Evolutionary conservation across 495 filamentous ascomycete genomes (phyloP), one percentile per base, ranked within the genome.

Genomic region (Neurospora africana): DNA sequence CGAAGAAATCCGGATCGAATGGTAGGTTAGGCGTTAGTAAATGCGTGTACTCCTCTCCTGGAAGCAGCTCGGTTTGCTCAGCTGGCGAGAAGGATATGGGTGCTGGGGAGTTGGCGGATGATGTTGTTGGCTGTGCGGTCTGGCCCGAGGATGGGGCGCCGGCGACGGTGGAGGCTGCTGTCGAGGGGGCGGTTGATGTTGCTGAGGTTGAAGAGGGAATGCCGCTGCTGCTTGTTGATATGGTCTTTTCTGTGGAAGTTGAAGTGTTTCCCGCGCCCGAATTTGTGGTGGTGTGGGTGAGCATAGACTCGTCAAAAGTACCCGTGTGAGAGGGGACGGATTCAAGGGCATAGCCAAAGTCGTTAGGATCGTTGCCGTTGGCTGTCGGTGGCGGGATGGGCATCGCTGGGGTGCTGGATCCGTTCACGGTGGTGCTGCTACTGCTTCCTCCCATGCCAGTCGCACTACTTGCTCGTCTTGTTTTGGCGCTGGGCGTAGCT

Each of bases 1-100:
- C 93, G 79, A 93, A 96, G 78, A 97, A 99, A 81, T 99, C 95
- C 11, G 95, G 95, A 68, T 98, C 95, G 77, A 99, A 99, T 0
- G 95, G 95, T 69, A 98, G 83, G n/a, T 90, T 90, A 0, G 96
- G 96, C 5, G 94, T 98, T 1, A 95, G 84, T 7, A 99, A 88
- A 80, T 94, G 90, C 1, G 89, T 89, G 74, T 98, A 99, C 76
- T 94, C 91, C 79, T 97, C 95, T 19, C 92, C 87, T 0, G 86
- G 86, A 3, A 88, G 71, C 10, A 88, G 78, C 41, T 88, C 86
- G 0, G 80, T 83, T 76, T 80, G 85, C 71, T 74, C 79, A 67
- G 77, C 79, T 74, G 70, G 83, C 68, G 85, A 86, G 70, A 81
- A 81, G 73, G 85, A 85, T 11, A 84, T 80, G 41, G 78, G 78